Evolutionary conservation across 352 stramenopile species (phyloP).

Genomic region (Pythium dissimile): DNA sequence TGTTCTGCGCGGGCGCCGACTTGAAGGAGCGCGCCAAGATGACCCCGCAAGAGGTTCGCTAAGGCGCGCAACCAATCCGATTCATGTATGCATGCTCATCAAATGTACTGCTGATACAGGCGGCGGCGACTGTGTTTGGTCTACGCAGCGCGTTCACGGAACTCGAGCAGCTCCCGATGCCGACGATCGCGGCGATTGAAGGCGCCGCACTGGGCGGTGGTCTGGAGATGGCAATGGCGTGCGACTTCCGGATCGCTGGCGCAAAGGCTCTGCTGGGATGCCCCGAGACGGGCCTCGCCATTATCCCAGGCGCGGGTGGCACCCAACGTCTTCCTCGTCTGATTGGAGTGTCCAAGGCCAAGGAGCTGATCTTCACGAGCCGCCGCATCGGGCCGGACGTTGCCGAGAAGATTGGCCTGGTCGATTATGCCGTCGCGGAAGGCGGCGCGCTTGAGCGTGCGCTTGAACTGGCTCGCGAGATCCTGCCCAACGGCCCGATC

Average conservation of each 20-base stretch:
- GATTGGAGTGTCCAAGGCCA: constrained; percentile 90
- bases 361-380: constrained; percentile 94
- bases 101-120: constrained; percentile 26
- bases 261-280: constrained; percentile 85
- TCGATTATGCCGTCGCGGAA: constrained; percentile 84
- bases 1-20: constrained; percentile 90
- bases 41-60: constrained; percentile 74
- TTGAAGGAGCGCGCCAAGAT: constrained; percentile 90
- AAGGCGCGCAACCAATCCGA: no score
- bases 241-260: constrained; percentile 90
- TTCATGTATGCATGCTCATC: no score
- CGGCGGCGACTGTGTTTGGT: constrained; percentile 62
- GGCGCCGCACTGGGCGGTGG: constrained; percentile 89
- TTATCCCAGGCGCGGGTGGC: constrained; percentile 91
- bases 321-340: constrained; percentile 91
- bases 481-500: constrained; percentile 89
- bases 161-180: constrained; percentile 88
- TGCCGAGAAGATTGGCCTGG: constrained; percentile 84
- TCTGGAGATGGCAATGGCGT: constrained; percentile 90
- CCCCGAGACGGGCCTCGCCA: constrained; percentile 91
- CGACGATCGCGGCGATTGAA: constrained; percentile 91
- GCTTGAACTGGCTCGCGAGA: constrained; percentile 84
- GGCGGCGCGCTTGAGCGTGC: constrained; percentile 67
- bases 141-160: constrained; percentile 82
- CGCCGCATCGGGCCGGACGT: constrained; percentile 70